phyloP scores from a whole-genome alignment of 495 filamentous ascomycete genomes.

The Amniculicola lignicola region DNA sequence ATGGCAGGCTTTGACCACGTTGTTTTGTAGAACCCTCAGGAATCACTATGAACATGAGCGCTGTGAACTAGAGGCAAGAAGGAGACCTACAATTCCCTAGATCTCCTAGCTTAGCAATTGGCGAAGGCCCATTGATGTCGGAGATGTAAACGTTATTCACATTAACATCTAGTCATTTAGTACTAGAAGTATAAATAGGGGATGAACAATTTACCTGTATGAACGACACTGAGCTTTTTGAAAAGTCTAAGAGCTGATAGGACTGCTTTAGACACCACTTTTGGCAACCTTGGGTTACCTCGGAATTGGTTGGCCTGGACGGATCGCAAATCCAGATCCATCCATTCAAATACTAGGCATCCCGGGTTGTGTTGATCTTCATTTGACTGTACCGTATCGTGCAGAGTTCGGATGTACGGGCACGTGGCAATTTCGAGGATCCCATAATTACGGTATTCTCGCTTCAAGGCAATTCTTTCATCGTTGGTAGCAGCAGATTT shows the following conservation, averaged over 20 bases:
- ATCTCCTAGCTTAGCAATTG: conserved; percentile 35
- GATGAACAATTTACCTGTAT: conserved; percentile 9
- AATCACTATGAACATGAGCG: conserved; percentile 28
- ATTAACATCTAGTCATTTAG: conserved; percentile 32
- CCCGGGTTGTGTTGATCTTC: conserved; percentile 21
- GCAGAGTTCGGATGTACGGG: conserved; percentile 25
- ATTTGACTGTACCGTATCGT: conserved; percentile 21
- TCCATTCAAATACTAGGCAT: conserved; percentile 35
- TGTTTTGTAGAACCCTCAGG: conserved; percentile 33
- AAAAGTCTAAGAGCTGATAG: conserved; percentile 17
- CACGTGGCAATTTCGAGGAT: conserved; percentile 20
- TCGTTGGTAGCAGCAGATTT: conserved; percentile 24
- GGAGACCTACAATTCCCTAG: conserved; percentile 33
- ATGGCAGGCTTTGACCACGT: conserved; percentile 31
- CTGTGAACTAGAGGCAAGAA: conserved; percentile 3
- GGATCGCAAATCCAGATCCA: conserved; percentile 32
- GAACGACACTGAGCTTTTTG: conserved; percentile 28
- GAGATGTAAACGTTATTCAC: conserved; percentile 35
- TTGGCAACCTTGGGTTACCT: conserved; percentile 23
- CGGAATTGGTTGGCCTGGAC: conserved; percentile 20
- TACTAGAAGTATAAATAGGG: conserved; percentile 4
- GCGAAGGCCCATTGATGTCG: conserved; percentile 22
- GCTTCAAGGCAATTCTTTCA: conserved; percentile 16
- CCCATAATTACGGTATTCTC: conserved; percentile 26
- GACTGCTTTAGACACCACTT: conserved; percentile 18